Evolutionary conservation across 208 protist genomes (phyloP).

Genomic region (Trypanosoma cruzi): DNA sequence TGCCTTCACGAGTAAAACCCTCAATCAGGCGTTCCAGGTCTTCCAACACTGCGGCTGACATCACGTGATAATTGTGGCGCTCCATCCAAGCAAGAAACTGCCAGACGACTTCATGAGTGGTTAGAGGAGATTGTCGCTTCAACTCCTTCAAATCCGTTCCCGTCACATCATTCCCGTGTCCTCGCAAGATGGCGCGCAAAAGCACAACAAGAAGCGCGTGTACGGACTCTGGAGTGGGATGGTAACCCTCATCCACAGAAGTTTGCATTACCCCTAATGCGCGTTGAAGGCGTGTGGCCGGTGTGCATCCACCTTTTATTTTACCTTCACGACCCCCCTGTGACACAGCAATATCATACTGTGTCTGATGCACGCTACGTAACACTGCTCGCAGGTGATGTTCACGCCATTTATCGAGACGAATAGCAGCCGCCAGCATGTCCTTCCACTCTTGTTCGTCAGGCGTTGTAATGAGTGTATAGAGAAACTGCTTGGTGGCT

Average conservation of each 20-base stretch:
- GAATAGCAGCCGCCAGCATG: constrained; percentile 60
- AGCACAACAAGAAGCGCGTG: constrained; percentile 25
- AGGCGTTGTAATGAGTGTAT: constrained; percentile 42
- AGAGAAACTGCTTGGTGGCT: constrained; percentile 32
- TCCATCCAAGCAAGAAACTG: constrained; percentile 75
- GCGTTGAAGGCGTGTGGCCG: constrained; percentile 21
- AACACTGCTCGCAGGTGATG: constrained; percentile 57
- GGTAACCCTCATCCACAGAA: constrained; percentile 20
- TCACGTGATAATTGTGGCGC: constrained; percentile 44
- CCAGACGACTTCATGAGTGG: constrained; percentile 39
- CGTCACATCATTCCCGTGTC: background rate
- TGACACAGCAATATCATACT: constrained; percentile 7
- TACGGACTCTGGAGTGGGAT: constrained; percentile 3
- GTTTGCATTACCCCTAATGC: constrained; percentile 17
- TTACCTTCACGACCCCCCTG: background rate
- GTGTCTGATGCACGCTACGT: constrained; percentile 33
- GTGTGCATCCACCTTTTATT: background rate
- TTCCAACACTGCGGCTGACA: constrained; percentile 46
- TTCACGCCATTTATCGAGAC: constrained; percentile 41
- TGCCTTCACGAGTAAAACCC: constrained; percentile 3
- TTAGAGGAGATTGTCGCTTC: background rate
- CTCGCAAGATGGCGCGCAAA: background rate
- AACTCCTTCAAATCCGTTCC: background rate
- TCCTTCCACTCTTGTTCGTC: constrained; percentile 62
- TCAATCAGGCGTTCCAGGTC: constrained; percentile 36